A percentile compares a stretch with the other conserved stretches of the same genome.
These are phyloP conservation scores for bread wheat (Triticum aestivum) DNA, from an alignment of 176 grass and related monocot genomes.

Conservation along the genomic window IWGSC_CS_RefSeq_v2.1 NC_057800.1:592576049-592576548, in stretches of 20 bases:
- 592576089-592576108: not conserved
- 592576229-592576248: not conserved
- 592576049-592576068: not conserved
- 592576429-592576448: not conserved
- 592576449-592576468: not conserved
- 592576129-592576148: not conserved
- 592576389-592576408: not conserved
- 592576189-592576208: not conserved
- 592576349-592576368: not conserved
- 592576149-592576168: not conserved
- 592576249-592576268: not conserved
- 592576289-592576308: constrained; percentile 4
- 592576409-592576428: not conserved
- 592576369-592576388: not conserved
- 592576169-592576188: not conserved
- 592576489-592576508: not conserved
- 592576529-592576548: constrained; percentile 35
- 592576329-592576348: constrained; percentile 6
- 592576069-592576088: no score
- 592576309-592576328: constrained; percentile 34
- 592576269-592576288: not conserved
- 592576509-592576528: constrained; percentile 23
- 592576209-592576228: not conserved
- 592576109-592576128: not conserved
- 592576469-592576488: not conserved